Percentiles rank a stretch among this genome's conserved stretches.
These are phyloP conservation scores for Apiospora arundinis DNA, from an alignment of 2,329 filamentous ascomycete genomes.

Conservation along the genomic window DNA sequence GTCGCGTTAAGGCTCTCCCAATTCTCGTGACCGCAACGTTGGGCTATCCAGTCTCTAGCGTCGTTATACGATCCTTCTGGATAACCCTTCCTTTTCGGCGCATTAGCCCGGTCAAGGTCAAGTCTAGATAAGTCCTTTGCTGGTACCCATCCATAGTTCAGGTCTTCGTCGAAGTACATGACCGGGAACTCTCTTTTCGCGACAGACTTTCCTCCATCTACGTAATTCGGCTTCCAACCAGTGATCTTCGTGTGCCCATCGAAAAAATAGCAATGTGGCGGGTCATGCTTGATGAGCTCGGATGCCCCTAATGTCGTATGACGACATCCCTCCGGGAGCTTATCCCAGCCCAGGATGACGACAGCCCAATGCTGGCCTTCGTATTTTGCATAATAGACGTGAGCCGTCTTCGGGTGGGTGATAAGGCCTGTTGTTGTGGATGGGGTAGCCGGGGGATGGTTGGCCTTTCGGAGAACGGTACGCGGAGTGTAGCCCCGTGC, in stretches of 20 bases:
- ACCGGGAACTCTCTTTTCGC: constrained; percentile 46
- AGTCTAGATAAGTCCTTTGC: constrained; percentile 32
- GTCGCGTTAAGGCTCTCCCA: not conserved
- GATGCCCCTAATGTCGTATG: not conserved
- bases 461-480: not conserved
- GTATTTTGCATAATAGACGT: constrained; percentile 44
- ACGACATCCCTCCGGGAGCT: constrained; percentile 27
- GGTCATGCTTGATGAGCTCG: constrained; percentile 24
- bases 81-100: not conserved
- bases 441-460: too few species aligned
- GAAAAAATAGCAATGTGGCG: constrained; percentile 44
- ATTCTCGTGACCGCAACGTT: not conserved
- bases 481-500: constrained; percentile 38
- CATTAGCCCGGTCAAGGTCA: not conserved
- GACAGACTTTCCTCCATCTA: constrained; percentile 42
- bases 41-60: not conserved
- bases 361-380: constrained; percentile 41
- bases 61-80: not conserved
- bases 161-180: constrained; percentile 44
- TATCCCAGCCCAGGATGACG: constrained; percentile 46
- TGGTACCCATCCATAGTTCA: constrained; percentile 35
- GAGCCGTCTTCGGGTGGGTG: constrained; percentile 37
- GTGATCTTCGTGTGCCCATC: constrained; percentile 37
- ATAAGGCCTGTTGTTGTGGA: constrained; percentile 23
- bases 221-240: constrained; percentile 45